Base-by-base conservation (phyloP, 2,329 filamentous ascomycete species). In the Fusarium incarnatum region DNA sequence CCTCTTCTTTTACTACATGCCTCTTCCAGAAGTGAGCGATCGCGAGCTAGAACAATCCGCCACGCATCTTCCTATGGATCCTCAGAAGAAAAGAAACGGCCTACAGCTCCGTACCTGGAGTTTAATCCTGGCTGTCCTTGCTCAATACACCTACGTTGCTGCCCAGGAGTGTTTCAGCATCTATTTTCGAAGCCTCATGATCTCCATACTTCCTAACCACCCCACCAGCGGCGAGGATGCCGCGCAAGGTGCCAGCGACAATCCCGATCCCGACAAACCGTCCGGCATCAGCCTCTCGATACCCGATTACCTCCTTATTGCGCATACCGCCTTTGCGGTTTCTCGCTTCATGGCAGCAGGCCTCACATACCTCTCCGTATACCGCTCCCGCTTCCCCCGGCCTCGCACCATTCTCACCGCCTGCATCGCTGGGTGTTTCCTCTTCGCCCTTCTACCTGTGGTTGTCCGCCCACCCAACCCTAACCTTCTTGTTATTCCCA, bases 91-190 rank as follows among this genome's bases (percentile, higher is more conserved):
- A 56, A 84, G 84, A 22, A 81, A 81, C 37, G 86, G 87, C 3
- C 71, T 89, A 8, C 84, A 88, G 69, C 79, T 88, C 27, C 85
- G 86, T 25, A 88, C 86, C 1, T 81, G 85, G 74, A 85, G 81
- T 34, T 84, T 97, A 11, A 87, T 89, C 64, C 85, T 94, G 62
- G 94, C 92, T 1, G 89, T 94, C 0, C 79, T 91, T 37, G 89
- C 92, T 0, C 93, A 97, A 75, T 97, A 93, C 82, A 87, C 88
- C 32, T 97, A 97, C 75, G 90, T 92, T 2, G 92, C 91, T 10
- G 88, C 90, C 0, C 94, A 97, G 74, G 89, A 90, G 73, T 85
- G 83, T 75, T 85, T 88, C 79, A 87, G 85, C 68, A 86, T 89
- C 71, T 91, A 85, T 77, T 90, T 91, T 75, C 79, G 84, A 18